These are phyloP conservation scores for Cocos nucifera DNA, from an alignment of 176 grass and related monocot genomes.

Conservation along the genomic window DNA sequence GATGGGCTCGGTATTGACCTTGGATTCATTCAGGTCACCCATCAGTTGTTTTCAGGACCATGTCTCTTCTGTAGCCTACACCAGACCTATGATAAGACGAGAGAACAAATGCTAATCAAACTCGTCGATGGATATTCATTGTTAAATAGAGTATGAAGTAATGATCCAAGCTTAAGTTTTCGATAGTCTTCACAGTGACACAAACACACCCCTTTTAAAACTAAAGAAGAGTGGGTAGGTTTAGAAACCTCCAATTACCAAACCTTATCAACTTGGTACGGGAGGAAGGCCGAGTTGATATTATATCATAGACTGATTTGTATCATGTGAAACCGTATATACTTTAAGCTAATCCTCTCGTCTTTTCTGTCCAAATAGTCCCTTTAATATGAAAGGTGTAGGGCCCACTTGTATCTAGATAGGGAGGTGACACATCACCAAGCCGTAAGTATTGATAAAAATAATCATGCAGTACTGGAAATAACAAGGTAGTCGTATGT, in stretches of 20 bases:
- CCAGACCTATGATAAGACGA: not conserved
- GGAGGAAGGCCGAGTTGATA: not conserved
- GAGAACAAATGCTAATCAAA: constrained; percentile 1
- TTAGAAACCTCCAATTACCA: constrained; percentile 17
- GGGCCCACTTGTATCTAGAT: too few species aligned
- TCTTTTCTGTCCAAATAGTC: too few species aligned
- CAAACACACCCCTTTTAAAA: too few species aligned
- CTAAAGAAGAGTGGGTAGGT: constrained; percentile 7
- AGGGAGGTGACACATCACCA: too few species aligned
- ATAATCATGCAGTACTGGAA: too few species aligned
- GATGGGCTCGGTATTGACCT: not conserved
- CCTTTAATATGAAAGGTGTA: too few species aligned
- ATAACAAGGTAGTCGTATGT: too few species aligned
- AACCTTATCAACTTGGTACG: constrained; percentile 17
- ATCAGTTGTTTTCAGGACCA: not conserved
- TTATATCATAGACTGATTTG: not conserved
- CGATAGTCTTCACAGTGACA: too few species aligned
- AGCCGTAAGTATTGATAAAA: too few species aligned
- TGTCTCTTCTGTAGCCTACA: constrained; percentile 4
- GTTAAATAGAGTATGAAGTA: too few species aligned
- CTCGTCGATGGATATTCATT: not conserved
- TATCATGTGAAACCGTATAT: not conserved
- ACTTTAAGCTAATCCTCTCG: too few species aligned
- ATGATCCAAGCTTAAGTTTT: too few species aligned
- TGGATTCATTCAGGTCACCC: not conserved